Evolutionary conservation across 1,284 basidiomycete genomes (phyloP).

Genomic region (Ceratobasidium papillatum): DNA sequence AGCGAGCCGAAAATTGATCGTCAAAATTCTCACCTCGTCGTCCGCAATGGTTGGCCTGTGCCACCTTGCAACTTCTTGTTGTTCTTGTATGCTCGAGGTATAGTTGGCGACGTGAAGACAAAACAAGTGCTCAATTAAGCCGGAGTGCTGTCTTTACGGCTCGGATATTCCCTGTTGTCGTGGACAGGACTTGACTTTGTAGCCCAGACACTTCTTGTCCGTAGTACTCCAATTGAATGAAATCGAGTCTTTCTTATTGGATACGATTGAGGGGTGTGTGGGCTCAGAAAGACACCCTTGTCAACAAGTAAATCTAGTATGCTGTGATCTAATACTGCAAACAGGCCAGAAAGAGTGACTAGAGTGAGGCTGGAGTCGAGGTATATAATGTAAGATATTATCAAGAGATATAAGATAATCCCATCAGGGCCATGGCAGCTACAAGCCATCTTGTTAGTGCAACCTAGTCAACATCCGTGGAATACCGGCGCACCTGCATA

Average conservation of each 20-base stretch:
- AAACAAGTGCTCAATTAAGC: constrained; percentile 73
- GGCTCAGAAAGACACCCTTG: background rate
- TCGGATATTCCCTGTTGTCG: constrained; percentile 55
- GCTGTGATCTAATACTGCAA: background rate
- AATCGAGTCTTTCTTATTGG: constrained; percentile 56
- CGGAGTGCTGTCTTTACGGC: constrained; percentile 67
- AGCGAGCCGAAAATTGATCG: background rate
- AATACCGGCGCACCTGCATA: constrained; percentile 30
- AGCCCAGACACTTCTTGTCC: constrained; percentile 56
- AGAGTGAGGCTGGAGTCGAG: background rate
- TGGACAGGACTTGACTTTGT: constrained; percentile 79
- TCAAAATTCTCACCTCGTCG: constrained; percentile 41
- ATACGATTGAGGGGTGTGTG: constrained; percentile 44
- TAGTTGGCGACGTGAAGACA: constrained; percentile 37
- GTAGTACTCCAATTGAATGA: constrained; percentile 46
- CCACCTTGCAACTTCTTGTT: constrained; percentile 39
- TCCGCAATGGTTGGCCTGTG: constrained; percentile 32
- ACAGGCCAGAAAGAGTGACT: constrained; percentile 19
- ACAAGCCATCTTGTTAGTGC: too few species aligned
- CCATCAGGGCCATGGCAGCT: constrained; percentile 41
- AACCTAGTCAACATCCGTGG: background rate
- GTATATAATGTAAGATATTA: constrained; percentile 23
- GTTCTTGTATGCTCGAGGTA: constrained; percentile 31
- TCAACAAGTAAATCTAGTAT: constrained; percentile 3
- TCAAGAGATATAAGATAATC: constrained; percentile 40